Evolutionary conservation across 1,284 basidiomycete species (phyloP).

Genomic region (Apiotrichum gracile): DNA sequence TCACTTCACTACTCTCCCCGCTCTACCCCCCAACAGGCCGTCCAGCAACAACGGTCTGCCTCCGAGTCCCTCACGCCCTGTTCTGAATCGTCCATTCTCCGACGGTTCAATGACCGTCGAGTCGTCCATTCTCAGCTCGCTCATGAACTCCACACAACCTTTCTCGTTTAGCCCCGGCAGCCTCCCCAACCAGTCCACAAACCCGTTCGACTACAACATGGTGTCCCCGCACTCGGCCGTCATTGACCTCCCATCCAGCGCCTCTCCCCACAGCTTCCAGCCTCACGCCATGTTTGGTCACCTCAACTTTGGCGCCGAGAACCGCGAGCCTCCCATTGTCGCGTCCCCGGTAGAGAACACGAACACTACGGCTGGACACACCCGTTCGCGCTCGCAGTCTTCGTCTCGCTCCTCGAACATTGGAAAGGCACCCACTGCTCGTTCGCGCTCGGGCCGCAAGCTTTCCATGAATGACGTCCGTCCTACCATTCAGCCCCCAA

Average conservation of each 20-base stretch:
- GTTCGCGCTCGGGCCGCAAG: slow-evolving; percentile 27
- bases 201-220: slow-evolving; percentile 32
- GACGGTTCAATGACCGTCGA: slow-evolving; percentile 41
- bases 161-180: slow-evolving; percentile 12
- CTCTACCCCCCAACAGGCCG: slow-evolving; percentile 7
- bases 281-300: slow-evolving; percentile 27
- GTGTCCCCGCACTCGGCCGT: slow-evolving; percentile 22
- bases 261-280: slow-evolving; percentile 25
- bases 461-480: slow-evolving; percentile 36
- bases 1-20: neutral
- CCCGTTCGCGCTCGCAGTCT: slow-evolving; percentile 33
- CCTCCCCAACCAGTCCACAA: slow-evolving; percentile 4
- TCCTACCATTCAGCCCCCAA: slow-evolving; percentile 13
- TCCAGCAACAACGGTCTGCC: slow-evolving; percentile 9
- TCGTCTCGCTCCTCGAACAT: slow-evolving; percentile 27
- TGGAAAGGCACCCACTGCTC: slow-evolving; percentile 29
- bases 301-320: slow-evolving; percentile 31
- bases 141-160: slow-evolving; percentile 20
- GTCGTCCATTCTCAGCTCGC: slow-evolving; percentile 31
- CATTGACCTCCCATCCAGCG: slow-evolving; percentile 11
- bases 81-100: slow-evolving; percentile 35
- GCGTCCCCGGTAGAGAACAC: slow-evolving; percentile 5
- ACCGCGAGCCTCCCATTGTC: slow-evolving; percentile 32
- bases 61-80: slow-evolving; percentile 19
- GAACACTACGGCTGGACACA: slow-evolving; percentile 4